These are phyloP conservation scores for Kwoniella europaea DNA, from an alignment of 768 basidiomycete genomes.

Conservation along the genomic window DNA sequence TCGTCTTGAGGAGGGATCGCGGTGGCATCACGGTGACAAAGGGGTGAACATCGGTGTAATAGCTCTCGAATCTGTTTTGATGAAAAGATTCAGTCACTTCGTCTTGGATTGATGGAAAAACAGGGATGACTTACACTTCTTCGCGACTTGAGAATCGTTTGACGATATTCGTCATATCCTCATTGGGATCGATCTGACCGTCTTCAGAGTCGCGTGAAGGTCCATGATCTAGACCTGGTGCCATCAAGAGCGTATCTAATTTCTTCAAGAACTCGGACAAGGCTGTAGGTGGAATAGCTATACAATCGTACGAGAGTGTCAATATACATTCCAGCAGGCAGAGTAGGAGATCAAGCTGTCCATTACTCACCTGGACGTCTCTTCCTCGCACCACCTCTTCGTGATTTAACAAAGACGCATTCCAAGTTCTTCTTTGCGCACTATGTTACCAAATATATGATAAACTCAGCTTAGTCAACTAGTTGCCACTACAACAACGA, in stretches of 20 bases:
- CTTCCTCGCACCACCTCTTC: constrained; percentile 55
- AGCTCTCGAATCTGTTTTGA: constrained; percentile 38
- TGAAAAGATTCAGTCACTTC: neutral
- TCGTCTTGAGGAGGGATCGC: constrained; percentile 35
- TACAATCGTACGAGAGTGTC: neutral
- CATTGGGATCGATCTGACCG: constrained; percentile 9
- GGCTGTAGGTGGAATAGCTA: constrained; percentile 42
- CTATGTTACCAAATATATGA: constrained; percentile 17
- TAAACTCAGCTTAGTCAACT: too few relatives aligned
- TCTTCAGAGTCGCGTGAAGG: neutral
- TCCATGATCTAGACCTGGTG: constrained; percentile 20
- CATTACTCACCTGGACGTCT: constrained; percentile 42
- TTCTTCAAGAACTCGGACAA: constrained; percentile 49
- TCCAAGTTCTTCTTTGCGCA: constrained; percentile 49
- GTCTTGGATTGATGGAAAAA: neutral
- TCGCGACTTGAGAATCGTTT: constrained; percentile 33
- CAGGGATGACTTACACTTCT: constrained; percentile 38
- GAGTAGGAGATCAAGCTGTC: too few relatives aligned
- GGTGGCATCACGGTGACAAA: constrained; percentile 56
- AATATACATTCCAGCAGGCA: too few relatives aligned
- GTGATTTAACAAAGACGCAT: constrained; percentile 56
- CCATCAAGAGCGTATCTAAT: constrained; percentile 44
- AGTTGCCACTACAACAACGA: neutral
- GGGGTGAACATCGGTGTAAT: constrained; percentile 57
- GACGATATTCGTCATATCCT: constrained; percentile 46